Conservation (phyloP, 441 rosid species). For the Hura crepitans region DNA sequence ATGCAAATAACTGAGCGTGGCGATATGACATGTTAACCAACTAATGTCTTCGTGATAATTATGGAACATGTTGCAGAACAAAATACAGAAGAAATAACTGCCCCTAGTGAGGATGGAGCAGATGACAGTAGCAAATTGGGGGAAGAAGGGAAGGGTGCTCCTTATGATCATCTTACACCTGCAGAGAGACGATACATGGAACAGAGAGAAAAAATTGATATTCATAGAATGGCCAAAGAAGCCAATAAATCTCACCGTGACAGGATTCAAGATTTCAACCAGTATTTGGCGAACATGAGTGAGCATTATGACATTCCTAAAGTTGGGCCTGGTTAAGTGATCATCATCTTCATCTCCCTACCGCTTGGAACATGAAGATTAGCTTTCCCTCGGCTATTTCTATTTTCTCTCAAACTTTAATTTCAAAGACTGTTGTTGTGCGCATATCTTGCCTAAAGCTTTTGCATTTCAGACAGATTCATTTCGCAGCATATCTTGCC, state of each 20-base stretch:
- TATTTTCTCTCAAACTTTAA: too few relatives aligned
- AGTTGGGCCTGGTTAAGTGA: slow-evolving; percentile 58
- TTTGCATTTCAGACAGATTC: too few relatives aligned
- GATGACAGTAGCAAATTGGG: slow-evolving; percentile 27
- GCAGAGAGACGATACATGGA: slow-evolving; percentile 58
- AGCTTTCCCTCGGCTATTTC: background rate
- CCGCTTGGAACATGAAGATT: background rate
- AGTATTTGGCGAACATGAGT: slow-evolving; percentile 66
- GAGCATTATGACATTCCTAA: slow-evolving; percentile 77
- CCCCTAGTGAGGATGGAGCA: slow-evolving; percentile 25
- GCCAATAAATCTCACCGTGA: slow-evolving; percentile 63
- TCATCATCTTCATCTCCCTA: background rate
- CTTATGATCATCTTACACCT: slow-evolving; percentile 50
- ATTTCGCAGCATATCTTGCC: too few relatives aligned
- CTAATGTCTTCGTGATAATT: background rate
- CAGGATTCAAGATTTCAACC: slow-evolving; percentile 68
- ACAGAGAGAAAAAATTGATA: slow-evolving; percentile 53
- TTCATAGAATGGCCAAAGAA: slow-evolving; percentile 53
- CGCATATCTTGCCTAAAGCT: too few relatives aligned
- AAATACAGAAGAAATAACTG: slow-evolving; percentile 25
- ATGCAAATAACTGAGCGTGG: too few relatives aligned
- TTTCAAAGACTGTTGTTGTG: too few relatives aligned
- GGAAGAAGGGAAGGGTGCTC: slow-evolving; percentile 34
- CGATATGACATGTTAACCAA: too few relatives aligned
- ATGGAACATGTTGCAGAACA: slow-evolving; percentile 26